phyloP scores from a whole-genome alignment of 1,139 yeast genomes.

The Kluyveromyces marxianus region DNA sequence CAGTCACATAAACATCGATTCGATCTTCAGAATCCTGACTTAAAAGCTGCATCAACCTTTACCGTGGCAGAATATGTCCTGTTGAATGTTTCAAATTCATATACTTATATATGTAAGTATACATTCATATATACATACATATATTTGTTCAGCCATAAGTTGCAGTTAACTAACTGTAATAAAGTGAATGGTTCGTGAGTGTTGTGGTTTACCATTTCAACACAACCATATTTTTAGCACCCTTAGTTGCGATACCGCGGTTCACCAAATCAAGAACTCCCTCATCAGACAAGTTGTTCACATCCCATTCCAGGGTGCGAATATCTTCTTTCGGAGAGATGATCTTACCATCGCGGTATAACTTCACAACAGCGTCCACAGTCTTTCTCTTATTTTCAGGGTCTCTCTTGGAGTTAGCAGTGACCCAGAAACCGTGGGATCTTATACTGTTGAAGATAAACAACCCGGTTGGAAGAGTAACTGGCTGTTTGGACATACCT shows the following conservation, averaged over 20 bases:
- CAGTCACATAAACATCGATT: too few species aligned
- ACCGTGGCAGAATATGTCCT: background rate
- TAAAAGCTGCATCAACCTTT: too few species aligned
- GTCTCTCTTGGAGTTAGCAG: conserved; percentile 61
- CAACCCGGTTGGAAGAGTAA: conserved; percentile 76
- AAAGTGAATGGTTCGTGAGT: too few species aligned
- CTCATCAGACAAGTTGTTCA: conserved; percentile 37
- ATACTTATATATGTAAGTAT: background rate
- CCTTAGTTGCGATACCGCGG: conserved; percentile 43
- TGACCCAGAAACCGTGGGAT: conserved; percentile 90
- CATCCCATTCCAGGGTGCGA: conserved; percentile 45
- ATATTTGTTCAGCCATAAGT: too few species aligned
- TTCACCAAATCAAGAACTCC: conserved; percentile 45
- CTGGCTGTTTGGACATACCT: conserved; percentile 96
- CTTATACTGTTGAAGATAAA: conserved; percentile 85
- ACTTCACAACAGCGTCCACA: conserved; percentile 51
- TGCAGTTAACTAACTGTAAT: too few species aligned
- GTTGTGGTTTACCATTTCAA: conserved; percentile 21
- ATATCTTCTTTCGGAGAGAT: conserved; percentile 44
- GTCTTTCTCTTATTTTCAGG: conserved; percentile 56
- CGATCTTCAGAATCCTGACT: too few species aligned
- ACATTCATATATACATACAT: too few species aligned
- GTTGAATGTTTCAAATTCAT: background rate
- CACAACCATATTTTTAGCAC: conserved; percentile 36
- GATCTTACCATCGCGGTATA: conserved; percentile 57